Base-by-base conservation (phyloP, 345 rosid genomes). In the Brassica cretica region DNA sequence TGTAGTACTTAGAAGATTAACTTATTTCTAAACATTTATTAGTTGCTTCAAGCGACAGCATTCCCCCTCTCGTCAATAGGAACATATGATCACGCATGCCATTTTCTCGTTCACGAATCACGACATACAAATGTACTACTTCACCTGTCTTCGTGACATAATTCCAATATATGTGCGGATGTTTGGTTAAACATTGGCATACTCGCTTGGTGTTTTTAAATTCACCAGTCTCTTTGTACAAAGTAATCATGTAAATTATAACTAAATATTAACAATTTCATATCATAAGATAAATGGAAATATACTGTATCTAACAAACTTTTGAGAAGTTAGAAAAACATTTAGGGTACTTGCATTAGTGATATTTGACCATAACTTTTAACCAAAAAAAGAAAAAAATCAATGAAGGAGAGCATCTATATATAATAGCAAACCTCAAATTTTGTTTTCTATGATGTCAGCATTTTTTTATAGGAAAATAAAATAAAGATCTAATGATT, bases 41-140 rank as follows among this genome's bases (percentile, higher is more conserved):
- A 67, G 35, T 46, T 76, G 69, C 76, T 70, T 77, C 66, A 64
- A 77, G 35, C 76, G 37, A 77, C 71, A 35, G 1, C 74, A 70
- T 62, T 62, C 27, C 56, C 15, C 27, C 70, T 62, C 35, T 29
- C 32, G 61, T 41, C 44, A 41, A 16, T 29, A 67, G 33, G 18
- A 30, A 49, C 63, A 32, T 30, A 46, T 61, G 74, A 61, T 69
- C 74, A 69, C 64, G 80, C 74, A 70, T 70, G 75, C 25, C 56
- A 33, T 8, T 60, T 59, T 68, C 24, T 61, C 49, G 37, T 68
- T 30, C 24, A 41, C 4, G 11, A 15, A 29, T 44, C 24, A 41
- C 4, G 11, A 15, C 49, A 24, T 5, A 24, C 64, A 24, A 59
- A 4, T 59, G 24, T 39, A 49, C 56, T n/a, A 49, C 6, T 46